Evolutionary conservation across 495 filamentous ascomycete species (phyloP).

Genomic region (Ascobolus immersus): DNA sequence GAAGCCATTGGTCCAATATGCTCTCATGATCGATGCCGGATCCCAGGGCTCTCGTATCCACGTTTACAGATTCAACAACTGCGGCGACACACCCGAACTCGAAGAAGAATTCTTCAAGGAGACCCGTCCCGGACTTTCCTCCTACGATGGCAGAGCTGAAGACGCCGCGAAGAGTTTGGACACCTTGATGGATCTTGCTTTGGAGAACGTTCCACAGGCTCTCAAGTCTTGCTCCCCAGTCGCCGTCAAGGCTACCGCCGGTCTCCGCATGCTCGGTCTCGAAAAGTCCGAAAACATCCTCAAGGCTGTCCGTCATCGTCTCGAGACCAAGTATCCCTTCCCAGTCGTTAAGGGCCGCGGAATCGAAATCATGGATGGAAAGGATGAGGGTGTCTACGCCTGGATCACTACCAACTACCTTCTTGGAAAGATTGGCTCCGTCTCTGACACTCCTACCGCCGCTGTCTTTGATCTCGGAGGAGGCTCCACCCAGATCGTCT

Average conservation of each 20-base stretch:
- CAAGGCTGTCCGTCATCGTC: conserved; percentile 50
- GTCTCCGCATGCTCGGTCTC: conserved; percentile 57
- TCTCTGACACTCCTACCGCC: conserved; percentile 68
- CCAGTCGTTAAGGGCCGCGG: conserved; percentile 70
- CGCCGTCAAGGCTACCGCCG: conserved; percentile 90
- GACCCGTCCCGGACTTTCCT: conserved; percentile 64
- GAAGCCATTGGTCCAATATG: conserved; percentile 90
- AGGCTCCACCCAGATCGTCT: conserved; percentile 93
- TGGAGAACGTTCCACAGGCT: conserved; percentile 59
- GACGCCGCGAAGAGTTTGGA: conserved; percentile 78
- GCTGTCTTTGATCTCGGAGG: conserved; percentile 91
- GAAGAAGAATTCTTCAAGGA: conserved; percentile 77
- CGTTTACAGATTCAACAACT: conserved; percentile 98
- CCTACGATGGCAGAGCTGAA: conserved; percentile 59
- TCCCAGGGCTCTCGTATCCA: conserved; percentile 95
- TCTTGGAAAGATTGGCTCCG: conserved; percentile 83
- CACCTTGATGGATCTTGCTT: conserved; percentile 56
- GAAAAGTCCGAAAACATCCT: conserved; percentile 65
- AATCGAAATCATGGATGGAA: conserved; percentile 87
- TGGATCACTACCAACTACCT: conserved; percentile 99
- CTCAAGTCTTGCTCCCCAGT: conserved; percentile 70
- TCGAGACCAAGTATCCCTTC: conserved; percentile 86
- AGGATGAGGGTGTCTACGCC: conserved; percentile 88
- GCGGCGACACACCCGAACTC: conserved; percentile 78
- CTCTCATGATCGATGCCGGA: conserved; percentile 93